A percentile compares a stretch with the other conserved stretches of the same genome.
phyloP scores from a whole-genome alignment of 768 basidiomycete genomes.

The Daedaleopsis sinensis region DNA sequence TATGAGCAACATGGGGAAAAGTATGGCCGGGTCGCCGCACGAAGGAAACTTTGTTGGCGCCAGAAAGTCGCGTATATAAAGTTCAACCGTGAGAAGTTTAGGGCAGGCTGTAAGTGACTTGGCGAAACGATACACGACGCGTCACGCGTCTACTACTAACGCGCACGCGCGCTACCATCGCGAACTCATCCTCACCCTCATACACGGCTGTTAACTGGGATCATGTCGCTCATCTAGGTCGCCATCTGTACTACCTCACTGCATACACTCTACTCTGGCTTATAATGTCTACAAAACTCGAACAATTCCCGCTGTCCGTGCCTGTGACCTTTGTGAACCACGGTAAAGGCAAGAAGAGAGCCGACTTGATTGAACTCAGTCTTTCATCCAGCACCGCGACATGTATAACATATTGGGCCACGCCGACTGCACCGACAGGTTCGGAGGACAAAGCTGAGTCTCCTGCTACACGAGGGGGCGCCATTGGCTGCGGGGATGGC shows the following conservation, averaged over 20 bases:
- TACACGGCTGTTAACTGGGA: too few relatives aligned
- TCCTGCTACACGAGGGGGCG: conserved; percentile 24
- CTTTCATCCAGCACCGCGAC: conserved; percentile 10
- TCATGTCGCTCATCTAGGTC: not conserved
- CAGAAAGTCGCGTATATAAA: not conserved
- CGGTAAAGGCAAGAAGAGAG: not conserved
- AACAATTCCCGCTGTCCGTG: conserved; percentile 6
- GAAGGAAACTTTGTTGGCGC: conserved; percentile 31
- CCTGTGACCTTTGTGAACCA: conserved; percentile 3
- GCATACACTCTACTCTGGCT: not conserved
- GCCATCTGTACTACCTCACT: too few relatives aligned
- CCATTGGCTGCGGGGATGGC: conserved; percentile 42
- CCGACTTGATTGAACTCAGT: conserved; percentile 5
- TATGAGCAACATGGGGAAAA: conserved; percentile 92
- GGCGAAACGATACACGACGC: not conserved
- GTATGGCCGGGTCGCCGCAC: conserved; percentile 86
- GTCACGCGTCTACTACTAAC: not conserved
- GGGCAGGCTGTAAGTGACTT: conserved; percentile 11
- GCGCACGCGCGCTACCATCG: too few relatives aligned
- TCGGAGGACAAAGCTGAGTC: not conserved
- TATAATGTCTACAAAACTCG: conserved; percentile 2
- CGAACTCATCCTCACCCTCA: too few relatives aligned
- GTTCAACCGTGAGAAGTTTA: not conserved
- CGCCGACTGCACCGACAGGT: not conserved
- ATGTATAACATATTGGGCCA: conserved; percentile 10